Evolutionary conservation across 768 basidiomycete genomes (phyloP), one percentile per base, ranked within the genome.

Genomic region (Amanita phalloides): DNA sequence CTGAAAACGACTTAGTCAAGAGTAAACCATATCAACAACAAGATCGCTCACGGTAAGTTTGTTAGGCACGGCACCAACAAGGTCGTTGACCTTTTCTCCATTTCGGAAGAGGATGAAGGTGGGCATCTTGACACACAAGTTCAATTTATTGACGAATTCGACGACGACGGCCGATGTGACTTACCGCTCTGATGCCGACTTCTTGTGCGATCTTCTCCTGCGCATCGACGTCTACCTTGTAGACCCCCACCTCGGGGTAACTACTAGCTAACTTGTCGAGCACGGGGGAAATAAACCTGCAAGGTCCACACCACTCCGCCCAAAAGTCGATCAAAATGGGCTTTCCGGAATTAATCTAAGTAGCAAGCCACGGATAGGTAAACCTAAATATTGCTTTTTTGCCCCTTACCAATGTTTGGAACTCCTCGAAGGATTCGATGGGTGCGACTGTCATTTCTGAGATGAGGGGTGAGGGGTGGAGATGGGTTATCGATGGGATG

Each of bases 251-350:
- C 10, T 61, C 67, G 2, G 64, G 54, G 48, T 57, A 61, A 20
- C 64, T 61, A 0, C 67, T 56, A 3, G 79, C 71, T n/a, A 82
- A 60, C 55, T 73, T 69, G 63, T 84, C 80, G 57, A 86, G 80
- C 38, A 82, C 60, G 49, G 85, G 85, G 17, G 76, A 76, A 66
- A 87, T 85, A 37, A 71, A 55, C 51, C 66, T 72, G 77, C 84
- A 86, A 11, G 84, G 84, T 13, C 82, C 82, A 64, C 81, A 86
- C 85, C 86, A 86, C 2, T 77, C 75, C 37, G 86, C 86, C 81
- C 81, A 84, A 67, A 88, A 86, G 66, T 88, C 83, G 60, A 88
- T 71, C 14, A 83, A 61, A 56, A 72, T 66, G 55, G 68, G 65
- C 58, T 72, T 72, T 53, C 68, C 71, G 51, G 70, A 63, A 58